These are phyloP conservation scores for Puccinia polysora DNA, from an alignment of 1,284 basidiomycete species.

Conservation along the genomic window DNA sequence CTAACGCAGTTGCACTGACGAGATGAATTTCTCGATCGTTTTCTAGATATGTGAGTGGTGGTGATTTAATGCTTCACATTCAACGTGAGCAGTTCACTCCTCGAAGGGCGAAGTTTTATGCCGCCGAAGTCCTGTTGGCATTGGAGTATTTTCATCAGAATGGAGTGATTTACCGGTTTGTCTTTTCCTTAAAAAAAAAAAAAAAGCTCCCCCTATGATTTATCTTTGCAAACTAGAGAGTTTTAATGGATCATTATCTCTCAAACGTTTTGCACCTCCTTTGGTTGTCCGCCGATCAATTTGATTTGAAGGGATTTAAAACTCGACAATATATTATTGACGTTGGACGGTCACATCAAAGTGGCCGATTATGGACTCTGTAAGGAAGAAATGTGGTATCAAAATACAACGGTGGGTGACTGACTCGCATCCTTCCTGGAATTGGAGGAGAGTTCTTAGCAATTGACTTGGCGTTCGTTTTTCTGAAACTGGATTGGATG, in stretches of 20 bases:
- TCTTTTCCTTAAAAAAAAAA: conserved; percentile 46
- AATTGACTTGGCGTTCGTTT: not conserved
- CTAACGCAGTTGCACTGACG: conserved; percentile 12
- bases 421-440: not conserved
- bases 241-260: not conserved
- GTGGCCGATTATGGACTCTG: conserved; percentile 98
- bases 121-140: conserved; percentile 92
- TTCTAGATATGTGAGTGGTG: conserved; percentile 61
- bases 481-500: not conserved
- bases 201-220: not conserved
- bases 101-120: conserved; percentile 92
- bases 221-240: not conserved
- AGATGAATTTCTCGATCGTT: not conserved
- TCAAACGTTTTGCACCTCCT: too few species aligned
- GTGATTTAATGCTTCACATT: conserved; percentile 76
- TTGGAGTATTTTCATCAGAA: conserved; percentile 97
- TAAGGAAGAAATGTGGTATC: conserved; percentile 98
- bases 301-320: conserved; percentile 73
- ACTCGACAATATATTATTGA: conserved; percentile 95
- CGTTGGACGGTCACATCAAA: conserved; percentile 95
- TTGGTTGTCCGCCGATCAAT: too few species aligned
- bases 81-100: conserved; percentile 75
- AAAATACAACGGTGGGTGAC: conserved; percentile 68
- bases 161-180: conserved; percentile 84
- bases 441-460: too few species aligned